Conservation (phyloP, 305 asterid genomes). For the Rubia peregrina region DNA sequence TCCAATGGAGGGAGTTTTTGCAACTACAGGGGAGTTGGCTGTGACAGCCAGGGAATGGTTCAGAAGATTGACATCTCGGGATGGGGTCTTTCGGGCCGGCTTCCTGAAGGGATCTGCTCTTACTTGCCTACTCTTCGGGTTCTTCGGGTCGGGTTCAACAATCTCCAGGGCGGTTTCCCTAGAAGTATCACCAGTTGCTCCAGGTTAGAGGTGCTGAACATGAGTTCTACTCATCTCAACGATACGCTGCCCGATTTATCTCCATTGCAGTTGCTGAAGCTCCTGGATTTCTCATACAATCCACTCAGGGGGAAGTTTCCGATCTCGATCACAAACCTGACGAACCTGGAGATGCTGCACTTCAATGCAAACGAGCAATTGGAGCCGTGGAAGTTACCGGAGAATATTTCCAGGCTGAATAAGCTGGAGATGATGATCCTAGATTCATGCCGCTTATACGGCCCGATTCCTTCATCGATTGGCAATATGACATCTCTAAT, state of each 20-base stretch:
- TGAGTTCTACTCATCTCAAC: slow-evolving; percentile 29
- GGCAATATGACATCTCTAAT: slow-evolving; percentile 70
- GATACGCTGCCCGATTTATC: slow-evolving; percentile 73
- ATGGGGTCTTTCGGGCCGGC: slow-evolving; percentile 52
- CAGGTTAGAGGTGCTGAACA: slow-evolving; percentile 46
- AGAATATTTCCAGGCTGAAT: slow-evolving; percentile 31
- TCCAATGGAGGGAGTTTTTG: slow-evolving; percentile 25
- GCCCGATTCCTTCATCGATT: slow-evolving; percentile 37
- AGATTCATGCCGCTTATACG: slow-evolving; percentile 50
- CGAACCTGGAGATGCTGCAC: slow-evolving; percentile 47
- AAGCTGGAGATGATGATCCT: slow-evolving; percentile 43
- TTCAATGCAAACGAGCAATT: slow-evolving; percentile 46
- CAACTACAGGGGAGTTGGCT: slow-evolving; percentile 50
- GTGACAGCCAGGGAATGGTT: slow-evolving; percentile 41
- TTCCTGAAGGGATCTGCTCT: slow-evolving; percentile 55
- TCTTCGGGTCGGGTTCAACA: slow-evolving; percentile 48
- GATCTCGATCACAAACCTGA: slow-evolving; percentile 56
- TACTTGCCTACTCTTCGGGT: slow-evolving; percentile 47
- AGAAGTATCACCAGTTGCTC: slow-evolving; percentile 49
- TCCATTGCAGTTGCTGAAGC: slow-evolving; percentile 34
- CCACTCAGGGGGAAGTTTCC: slow-evolving; percentile 65
- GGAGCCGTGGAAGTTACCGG: slow-evolving; percentile 54
- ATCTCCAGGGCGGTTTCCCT: slow-evolving; percentile 45
- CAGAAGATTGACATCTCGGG: slow-evolving; percentile 50
- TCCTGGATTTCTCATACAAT: slow-evolving; percentile 64